These are phyloP conservation scores for Tritrichomonas musculus DNA, from an alignment of 208 protist genomes.

Conservation along the genomic window DNA sequence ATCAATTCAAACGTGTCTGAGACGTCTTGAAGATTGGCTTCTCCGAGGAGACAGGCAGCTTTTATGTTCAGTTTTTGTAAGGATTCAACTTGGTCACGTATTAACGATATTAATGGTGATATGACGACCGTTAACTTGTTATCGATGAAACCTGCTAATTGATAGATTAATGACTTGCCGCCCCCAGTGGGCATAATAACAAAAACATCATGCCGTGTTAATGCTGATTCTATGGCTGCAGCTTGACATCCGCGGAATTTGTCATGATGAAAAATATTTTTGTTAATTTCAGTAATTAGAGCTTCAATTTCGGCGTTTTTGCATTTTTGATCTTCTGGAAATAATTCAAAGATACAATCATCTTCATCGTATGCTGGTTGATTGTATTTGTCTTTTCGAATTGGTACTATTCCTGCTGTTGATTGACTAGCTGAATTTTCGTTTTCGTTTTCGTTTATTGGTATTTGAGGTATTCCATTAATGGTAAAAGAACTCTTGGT, in stretches of 20 bases:
- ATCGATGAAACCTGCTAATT: conserved; percentile 41
- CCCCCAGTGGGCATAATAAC: conserved; percentile 48
- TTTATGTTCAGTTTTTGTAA: conserved; percentile 11
- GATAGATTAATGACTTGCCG: conserved; percentile 50
- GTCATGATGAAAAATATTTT: background rate
- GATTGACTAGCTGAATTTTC: background rate
- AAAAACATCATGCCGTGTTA: conserved; percentile 39
- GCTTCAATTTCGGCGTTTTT: background rate
- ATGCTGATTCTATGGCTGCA: background rate
- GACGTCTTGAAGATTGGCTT: background rate
- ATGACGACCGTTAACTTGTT: conserved; percentile 43
- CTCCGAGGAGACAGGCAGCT: background rate
- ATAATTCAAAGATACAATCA: background rate
- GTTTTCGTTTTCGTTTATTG: background rate
- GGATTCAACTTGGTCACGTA: conserved; percentile 48
- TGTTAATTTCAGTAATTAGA: background rate
- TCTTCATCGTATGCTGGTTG: too few species aligned
- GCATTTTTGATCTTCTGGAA: background rate
- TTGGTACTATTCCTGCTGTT: background rate
- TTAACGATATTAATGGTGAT: conserved; percentile 51
- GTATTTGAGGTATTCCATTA: background rate
- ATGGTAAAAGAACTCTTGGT: background rate
- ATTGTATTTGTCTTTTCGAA: background rate
- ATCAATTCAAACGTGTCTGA: background rate
- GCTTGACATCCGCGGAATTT: background rate